Conservation (phyloP, 257 asterid species). For the Nicotiana knightiana region DNA sequence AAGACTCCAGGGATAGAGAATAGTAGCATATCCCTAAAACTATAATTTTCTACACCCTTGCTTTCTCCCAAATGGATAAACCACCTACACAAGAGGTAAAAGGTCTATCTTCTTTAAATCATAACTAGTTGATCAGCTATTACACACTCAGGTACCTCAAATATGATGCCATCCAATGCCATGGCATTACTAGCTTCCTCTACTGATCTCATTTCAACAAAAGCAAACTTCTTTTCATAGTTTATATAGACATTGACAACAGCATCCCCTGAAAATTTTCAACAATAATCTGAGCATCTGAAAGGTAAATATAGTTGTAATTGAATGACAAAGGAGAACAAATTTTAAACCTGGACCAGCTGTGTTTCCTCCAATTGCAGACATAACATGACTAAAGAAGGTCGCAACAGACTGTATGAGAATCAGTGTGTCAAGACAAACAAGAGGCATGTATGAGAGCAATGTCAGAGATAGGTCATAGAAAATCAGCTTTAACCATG, state of each 20-base stretch:
- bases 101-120: background rate
- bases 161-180: constrained; percentile 94
- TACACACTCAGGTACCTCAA: constrained; percentile 53
- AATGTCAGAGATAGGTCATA: background rate
- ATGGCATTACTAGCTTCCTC: constrained; percentile 99
- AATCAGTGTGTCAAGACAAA: background rate
- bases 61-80: background rate
- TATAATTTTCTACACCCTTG: background rate
- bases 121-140: background rate
- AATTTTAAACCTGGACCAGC: constrained; percentile 72
- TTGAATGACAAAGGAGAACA: background rate
- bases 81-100: background rate
- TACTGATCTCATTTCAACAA: constrained; percentile 97
- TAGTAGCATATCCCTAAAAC: background rate
- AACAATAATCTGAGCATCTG: background rate
- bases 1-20: background rate
- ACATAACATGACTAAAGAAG: constrained; percentile 88
- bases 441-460: background rate
- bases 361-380: constrained; percentile 92
- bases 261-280: constrained; percentile 73
- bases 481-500: background rate
- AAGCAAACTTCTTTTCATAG: constrained; percentile 95
- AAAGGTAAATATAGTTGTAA: background rate
- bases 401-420: constrained; percentile 74
- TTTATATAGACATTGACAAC: constrained; percentile 88